Evolutionary conservation across 306 rosid species (phyloP), one percentile per base, ranked within the genome.

Genomic region (Mucuna pruriens): DNA sequence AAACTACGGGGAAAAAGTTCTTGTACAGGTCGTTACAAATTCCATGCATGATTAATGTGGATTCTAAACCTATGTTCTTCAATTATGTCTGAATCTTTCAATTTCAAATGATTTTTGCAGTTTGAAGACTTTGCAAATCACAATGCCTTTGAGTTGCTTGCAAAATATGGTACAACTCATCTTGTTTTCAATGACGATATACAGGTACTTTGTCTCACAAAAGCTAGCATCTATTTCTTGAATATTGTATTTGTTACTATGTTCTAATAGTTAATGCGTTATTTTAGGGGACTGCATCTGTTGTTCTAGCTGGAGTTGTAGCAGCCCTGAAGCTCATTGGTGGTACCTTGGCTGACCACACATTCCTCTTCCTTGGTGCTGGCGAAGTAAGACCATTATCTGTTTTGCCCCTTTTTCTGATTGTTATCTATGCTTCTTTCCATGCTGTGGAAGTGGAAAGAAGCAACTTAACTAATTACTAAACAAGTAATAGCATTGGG

Each of bases 71-170:
- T 55, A 7, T 72, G 67, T 22, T 61, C 65, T 29, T 55, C 62
- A 44, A n/a, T 76, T 2, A 40, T 60, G 70, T 79, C 83, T 85
- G 29, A 66, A 75, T 23, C 63, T 77, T 84, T 75, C 71, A 42
- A 72, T 74, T 84, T 72, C 68, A 48, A 75, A 70, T 85, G 55
- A 64, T 46, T 80, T 81, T 52, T 86, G 58, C 90, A 96, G 99
- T 96, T 91, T 72, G 99, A 96, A 84, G 99, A 96, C 86, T 96
- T 96, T 76, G 99, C 99, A n/a, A 96, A 93, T 84, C 98, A 93
- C 97, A 96, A 96, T 73, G 99, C 99, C 63, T 96, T 96, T 48
- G 98, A 93, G 79, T 86, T 96, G 83, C 98, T 96, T 15, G 89
- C 92, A 58, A 93, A 90, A 83, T 96, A 92, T 76, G 87, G 97